These are phyloP conservation scores for Bipolaris zeicola DNA, from an alignment of 2,329 filamentous ascomycete species.

Conservation along the genomic window DNA sequence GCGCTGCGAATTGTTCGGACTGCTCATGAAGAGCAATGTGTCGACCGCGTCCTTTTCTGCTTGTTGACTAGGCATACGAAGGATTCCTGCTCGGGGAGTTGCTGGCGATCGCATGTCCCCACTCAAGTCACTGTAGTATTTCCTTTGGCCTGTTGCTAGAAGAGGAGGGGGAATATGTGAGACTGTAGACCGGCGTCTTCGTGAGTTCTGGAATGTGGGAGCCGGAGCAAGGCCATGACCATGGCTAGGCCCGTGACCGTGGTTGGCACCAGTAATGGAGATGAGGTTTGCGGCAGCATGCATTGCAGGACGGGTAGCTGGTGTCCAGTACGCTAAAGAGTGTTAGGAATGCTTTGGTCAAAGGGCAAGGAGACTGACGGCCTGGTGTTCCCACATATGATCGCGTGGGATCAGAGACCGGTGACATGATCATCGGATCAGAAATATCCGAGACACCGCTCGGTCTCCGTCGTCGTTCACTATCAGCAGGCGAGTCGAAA, in stretches of 20 bases:
- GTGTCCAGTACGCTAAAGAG: slow-evolving; percentile 36
- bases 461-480: slow-evolving; percentile 39
- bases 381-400: slow-evolving; percentile 33
- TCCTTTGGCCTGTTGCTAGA: slow-evolving; percentile 35
- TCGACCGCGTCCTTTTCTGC: slow-evolving; percentile 81
- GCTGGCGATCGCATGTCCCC: slow-evolving; percentile 35
- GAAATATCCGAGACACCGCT: slow-evolving; percentile 46
- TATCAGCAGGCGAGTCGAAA: slow-evolving; percentile 39
- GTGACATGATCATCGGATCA: slow-evolving; percentile 44
- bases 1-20: slow-evolving; percentile 68
- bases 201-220: slow-evolving; percentile 39
- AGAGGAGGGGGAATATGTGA: slow-evolving; percentile 41
- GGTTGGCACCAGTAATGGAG: slow-evolving; percentile 33
- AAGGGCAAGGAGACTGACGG: slow-evolving; percentile 19
- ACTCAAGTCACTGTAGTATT: slow-evolving; percentile 41
- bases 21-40: slow-evolving; percentile 80
- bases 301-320: slow-evolving; percentile 32
- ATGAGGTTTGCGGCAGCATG: slow-evolving; percentile 37
- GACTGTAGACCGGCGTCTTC: slow-evolving; percentile 45
- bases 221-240: slow-evolving; percentile 41
- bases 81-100: slow-evolving; percentile 54
- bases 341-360: background rate
- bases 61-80: slow-evolving; percentile 72
- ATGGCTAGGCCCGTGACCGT: slow-evolving; percentile 23
- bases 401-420: slow-evolving; percentile 34